phyloP scores from a whole-genome alignment of 176 grass and related monocot species.

The Metroxylon sagu region DNA sequence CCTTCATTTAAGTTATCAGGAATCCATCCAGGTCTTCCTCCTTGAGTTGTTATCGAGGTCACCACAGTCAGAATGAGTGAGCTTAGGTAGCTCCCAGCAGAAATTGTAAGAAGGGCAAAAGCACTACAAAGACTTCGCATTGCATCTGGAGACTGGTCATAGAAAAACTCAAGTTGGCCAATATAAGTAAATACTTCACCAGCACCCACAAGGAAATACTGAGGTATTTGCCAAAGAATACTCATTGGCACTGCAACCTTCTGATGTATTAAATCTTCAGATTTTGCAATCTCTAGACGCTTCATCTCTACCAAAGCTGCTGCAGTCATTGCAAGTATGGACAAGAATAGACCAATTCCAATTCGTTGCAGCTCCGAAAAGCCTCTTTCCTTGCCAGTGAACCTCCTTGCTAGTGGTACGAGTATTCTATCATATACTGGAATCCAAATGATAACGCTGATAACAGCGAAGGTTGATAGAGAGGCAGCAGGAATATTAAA shows the following conservation, averaged over 20 bases:
- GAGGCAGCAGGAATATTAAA: too few species aligned
- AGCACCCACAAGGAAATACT: slow-evolving; percentile 27
- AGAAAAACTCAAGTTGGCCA: slow-evolving; percentile 39
- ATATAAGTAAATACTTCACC: slow-evolving; percentile 23
- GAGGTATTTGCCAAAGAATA: slow-evolving; percentile 37
- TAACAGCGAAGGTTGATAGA: too few species aligned
- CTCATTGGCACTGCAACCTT: slow-evolving; percentile 9
- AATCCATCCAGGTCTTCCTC: slow-evolving; percentile 18
- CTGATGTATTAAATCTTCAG: too few species aligned
- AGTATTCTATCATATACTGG: too few species aligned
- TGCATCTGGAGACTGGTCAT: slow-evolving; percentile 36
- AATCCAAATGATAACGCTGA: too few species aligned
- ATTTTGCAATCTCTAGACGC: too few species aligned
- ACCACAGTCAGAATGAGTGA: slow-evolving; percentile 32
- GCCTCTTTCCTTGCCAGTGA: too few species aligned
- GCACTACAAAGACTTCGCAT: slow-evolving; percentile 25
- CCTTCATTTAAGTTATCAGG: slow-evolving; percentile 25
- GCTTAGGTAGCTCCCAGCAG: slow-evolving; percentile 23
- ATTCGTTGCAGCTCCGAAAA: too few species aligned
- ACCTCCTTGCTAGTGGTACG: too few species aligned
- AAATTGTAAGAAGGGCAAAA: slow-evolving; percentile 25
- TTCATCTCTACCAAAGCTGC: too few species aligned
- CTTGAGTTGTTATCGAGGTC: slow-evolving; percentile 8
- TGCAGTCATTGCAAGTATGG: too few species aligned
- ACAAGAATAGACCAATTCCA: too few species aligned